Evolutionary conservation across 2,329 filamentous ascomycete species (phyloP).

Genomic region (Penicillium griseofulvum): DNA sequence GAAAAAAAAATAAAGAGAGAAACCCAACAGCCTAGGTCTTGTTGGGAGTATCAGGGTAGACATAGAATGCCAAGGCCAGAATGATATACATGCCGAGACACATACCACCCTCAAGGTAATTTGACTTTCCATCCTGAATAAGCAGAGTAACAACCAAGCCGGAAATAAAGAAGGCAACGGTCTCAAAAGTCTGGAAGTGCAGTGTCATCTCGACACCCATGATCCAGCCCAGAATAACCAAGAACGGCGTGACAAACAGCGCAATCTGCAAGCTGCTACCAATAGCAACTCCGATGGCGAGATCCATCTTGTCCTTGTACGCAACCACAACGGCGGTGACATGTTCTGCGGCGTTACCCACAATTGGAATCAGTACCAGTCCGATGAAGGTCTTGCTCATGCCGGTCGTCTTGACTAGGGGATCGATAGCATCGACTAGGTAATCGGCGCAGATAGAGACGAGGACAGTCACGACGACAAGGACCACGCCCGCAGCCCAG

Average conservation of each 20-base stretch:
- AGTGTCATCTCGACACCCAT: conserved; percentile 71
- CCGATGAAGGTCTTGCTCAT: conserved; percentile 81
- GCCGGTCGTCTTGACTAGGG: conserved; percentile 64
- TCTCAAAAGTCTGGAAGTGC: conserved; percentile 78
- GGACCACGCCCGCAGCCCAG: conserved; percentile 61
- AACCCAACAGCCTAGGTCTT: too few species aligned
- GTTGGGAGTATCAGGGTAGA: conserved; percentile 42
- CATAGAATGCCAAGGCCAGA: conserved; percentile 49
- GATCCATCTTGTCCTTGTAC: conserved; percentile 66
- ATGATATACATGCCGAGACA: conserved; percentile 56
- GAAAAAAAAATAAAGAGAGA: neutral
- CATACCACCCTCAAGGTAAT: conserved; percentile 81
- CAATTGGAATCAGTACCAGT: conserved; percentile 74
- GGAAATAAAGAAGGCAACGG: conserved; percentile 72
- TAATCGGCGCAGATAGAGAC: conserved; percentile 75
- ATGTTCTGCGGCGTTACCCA: conserved; percentile 77
- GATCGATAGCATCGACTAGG: conserved; percentile 72
- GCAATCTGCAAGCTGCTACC: conserved; percentile 82
- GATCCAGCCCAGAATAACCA: conserved; percentile 79
- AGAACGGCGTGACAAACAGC: conserved; percentile 73
- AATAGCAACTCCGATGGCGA: conserved; percentile 75
- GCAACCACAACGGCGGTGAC: conserved; percentile 79
- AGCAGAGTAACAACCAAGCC: conserved; percentile 71
- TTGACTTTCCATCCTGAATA: conserved; percentile 78
- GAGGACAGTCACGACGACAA: conserved; percentile 67